Base-by-base conservation (phyloP, 2,329 filamentous ascomycete species). In the Drechslera avenae region DNA sequence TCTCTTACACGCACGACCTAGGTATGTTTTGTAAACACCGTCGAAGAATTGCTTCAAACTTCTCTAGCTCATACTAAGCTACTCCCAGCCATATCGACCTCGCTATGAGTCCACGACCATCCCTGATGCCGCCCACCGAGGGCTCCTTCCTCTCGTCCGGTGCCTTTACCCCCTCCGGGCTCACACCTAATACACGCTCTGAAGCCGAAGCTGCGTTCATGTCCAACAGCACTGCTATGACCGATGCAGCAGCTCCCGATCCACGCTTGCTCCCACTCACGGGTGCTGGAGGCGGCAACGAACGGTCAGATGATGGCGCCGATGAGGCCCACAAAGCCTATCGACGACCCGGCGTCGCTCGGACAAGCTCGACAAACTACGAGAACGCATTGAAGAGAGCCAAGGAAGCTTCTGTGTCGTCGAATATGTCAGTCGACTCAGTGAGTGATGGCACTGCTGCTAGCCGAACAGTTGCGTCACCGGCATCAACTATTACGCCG, bases 201-300 rank as follows among this genome's bases (percentile, higher is more conserved):
- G 64, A 73, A 63, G 71, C 66, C 16, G 71, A 73, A 57, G 64
- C 60, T n/a, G 66, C 64, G 18, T 63, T 73, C 36, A 60, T 60
- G 1, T 55, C 58, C 23, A 73, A 73, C 57, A 65, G 56, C 16
- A 45, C 41, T 23, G 46, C 59, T 9, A 70, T 73, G 51, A 73
- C 71, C 17, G 71, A 73, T 35, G 67, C 69, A 8, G 71, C 71
- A 30, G 71, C 70, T 3, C 71, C 71, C 3, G 67, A 69, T 13
- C 62, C 62, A 12, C 51, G 51, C 1, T 33, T 64, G 18, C 16
- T 46, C 3, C 23, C 53, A 23, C 31, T 55, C 19, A 46, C 30
- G 48, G 45, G 43, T 23, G 26, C 37, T 13, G 44, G 49, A 19
- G 49, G 44, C 17, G 49, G 49, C 31, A 43, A 52, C 16, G 44